These are phyloP conservation scores for Porpolomopsis calyptriformis DNA, from an alignment of 768 basidiomycete genomes.

Conservation along the genomic window DNA sequence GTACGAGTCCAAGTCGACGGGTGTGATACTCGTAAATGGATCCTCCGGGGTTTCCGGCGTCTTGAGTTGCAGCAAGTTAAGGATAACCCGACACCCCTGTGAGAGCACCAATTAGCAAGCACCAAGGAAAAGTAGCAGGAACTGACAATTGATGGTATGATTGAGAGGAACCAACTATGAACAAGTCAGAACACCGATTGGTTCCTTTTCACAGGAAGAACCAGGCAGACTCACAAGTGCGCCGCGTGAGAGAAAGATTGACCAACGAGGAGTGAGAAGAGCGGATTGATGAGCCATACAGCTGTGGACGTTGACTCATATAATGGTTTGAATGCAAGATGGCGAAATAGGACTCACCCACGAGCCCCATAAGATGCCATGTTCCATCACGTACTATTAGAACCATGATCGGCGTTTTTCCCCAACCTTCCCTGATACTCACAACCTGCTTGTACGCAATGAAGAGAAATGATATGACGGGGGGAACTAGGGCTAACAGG, in stretches of 20 bases:
- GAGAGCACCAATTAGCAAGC: not conserved
- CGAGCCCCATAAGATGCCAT: constrained; percentile 13
- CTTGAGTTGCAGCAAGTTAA: constrained; percentile 1
- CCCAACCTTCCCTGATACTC: constrained; percentile 10
- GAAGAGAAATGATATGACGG: constrained; percentile 7
- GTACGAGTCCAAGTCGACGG: no score
- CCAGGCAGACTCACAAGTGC: constrained; percentile 2
- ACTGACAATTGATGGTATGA: constrained; percentile 5
- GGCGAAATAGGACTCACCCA: constrained; percentile 6
- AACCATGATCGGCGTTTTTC: constrained; percentile 3
- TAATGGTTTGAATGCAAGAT: not conserved
- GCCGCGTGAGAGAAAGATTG: constrained; percentile 1
- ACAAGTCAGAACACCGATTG: not conserved
- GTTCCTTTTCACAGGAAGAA: not conserved
- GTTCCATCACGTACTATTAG: constrained; percentile 13
- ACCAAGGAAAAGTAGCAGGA: not conserved
- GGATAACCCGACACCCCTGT: constrained; percentile 3
- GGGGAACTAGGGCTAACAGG: not conserved
- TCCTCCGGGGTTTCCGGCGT: no score
- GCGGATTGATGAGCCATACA: constrained; percentile 2
- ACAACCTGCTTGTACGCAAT: constrained; percentile 9
- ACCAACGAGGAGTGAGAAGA: not conserved
- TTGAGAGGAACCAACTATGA: constrained; percentile 4
- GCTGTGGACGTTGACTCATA: not conserved
- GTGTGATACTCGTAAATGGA: no score